Evolutionary conservation across 805 yeast species (phyloP), one percentile per base, ranked within the genome.

Genomic region (Wickerhamia fluorescens): DNA sequence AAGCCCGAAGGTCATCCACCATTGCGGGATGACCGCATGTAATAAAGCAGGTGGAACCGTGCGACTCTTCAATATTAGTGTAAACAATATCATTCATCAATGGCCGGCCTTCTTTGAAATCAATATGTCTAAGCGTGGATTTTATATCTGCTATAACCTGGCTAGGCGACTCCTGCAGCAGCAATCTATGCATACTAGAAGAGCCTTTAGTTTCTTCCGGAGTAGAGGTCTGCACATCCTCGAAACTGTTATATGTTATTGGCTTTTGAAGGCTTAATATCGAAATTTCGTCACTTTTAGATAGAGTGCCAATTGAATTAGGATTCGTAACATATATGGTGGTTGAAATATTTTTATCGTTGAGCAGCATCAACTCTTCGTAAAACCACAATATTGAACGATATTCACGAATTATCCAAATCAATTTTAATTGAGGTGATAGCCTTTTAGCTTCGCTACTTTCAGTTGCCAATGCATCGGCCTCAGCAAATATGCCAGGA

Each of bases 351-450:
- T 47, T 44, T 7, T 51, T 37, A 6, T 35, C 33, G 15, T 45
- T 38, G 28, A 65, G 47, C 10, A 38, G 26, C n/a, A 32, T 37
- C 26, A 64, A 41, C 38, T 73, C 78, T 8, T 62, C 63, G 19
- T 51, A 47, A 33, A 71, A 70, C 75, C 77, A 70, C 11, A 44
- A 38, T 5, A 82, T 45, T 6, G 77, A 66, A 23, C 56, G 54
- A 34, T 62, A 57, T 20, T 75, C 72, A 31, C 78, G 61, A 7
- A 81, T 61, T 6, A 70, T 65, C 94, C 95, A 85, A 20, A 70
- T 53, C 30, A 83, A 61, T 33, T 70, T 67, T 17, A 59, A 23
- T 9, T 39, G 28, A n/a, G n/a, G n/a, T n/a, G n/a, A n/a, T n/a
- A n/a, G n/a, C 16, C 19, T 16, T 10, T 14, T 16, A 9, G 24